These are phyloP conservation scores for Exidia glandulosa DNA, from an alignment of 768 basidiomycete genomes.

Conservation along the genomic window DNA sequence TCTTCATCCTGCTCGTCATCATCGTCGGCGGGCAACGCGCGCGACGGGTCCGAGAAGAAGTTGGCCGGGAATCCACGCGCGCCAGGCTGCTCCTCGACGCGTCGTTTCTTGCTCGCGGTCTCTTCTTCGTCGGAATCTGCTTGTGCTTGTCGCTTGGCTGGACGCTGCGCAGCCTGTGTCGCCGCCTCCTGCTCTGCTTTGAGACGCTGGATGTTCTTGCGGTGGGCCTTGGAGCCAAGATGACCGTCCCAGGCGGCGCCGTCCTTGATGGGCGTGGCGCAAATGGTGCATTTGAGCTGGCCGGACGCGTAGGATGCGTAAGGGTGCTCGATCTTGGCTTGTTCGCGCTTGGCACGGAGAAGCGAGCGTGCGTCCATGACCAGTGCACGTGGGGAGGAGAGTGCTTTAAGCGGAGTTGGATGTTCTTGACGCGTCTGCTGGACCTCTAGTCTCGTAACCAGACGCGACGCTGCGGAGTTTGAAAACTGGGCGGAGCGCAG, in stretches of 20 bases:
- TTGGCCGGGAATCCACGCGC: slow-evolving; percentile 41
- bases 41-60: slow-evolving; percentile 74
- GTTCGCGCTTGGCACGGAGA: slow-evolving; percentile 71
- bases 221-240: slow-evolving; percentile 69
- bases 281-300: slow-evolving; percentile 60
- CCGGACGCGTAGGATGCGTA: slow-evolving; percentile 58
- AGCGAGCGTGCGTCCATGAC: slow-evolving; percentile 60
- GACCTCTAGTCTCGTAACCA: no score
- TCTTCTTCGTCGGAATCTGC: slow-evolving; percentile 13
- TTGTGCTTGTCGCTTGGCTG: slow-evolving; percentile 25
- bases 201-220: slow-evolving; percentile 49
- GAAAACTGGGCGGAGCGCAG: no score
- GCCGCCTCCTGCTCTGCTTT: slow-evolving; percentile 42
- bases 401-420: no score
- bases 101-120: slow-evolving; percentile 5
- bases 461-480: no score
- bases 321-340: slow-evolving; percentile 60
- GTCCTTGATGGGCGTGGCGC: slow-evolving; percentile 54
- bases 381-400: no score
- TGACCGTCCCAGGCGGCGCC: slow-evolving; percentile 83
- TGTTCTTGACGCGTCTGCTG: no score
- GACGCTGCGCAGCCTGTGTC: slow-evolving; percentile 24
- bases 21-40: slow-evolving; percentile 27
- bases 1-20: slow-evolving; percentile 34
- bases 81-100: slow-evolving; percentile 7